Evolutionary conservation across 2,329 filamentous ascomycete genomes (phyloP), one percentile per base, ranked within the genome.

Genomic region (Coleophoma crateriformis): DNA sequence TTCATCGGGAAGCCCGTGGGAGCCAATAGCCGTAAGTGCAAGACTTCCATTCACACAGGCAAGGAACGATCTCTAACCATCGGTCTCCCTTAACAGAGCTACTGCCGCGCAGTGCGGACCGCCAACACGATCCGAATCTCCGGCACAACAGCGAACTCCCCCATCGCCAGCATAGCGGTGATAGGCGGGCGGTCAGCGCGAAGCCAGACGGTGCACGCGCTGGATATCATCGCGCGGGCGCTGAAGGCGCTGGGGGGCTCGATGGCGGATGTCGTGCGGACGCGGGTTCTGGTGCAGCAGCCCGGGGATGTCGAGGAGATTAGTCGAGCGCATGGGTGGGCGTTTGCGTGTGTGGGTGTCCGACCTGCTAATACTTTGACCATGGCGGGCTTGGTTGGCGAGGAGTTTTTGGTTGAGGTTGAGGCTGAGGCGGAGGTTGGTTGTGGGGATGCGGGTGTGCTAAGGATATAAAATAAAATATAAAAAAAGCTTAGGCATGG

Each of bases 141-240:
- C 1, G 63, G 64, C n/a, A 66, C 64, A 11, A 66, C 64, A 7
- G 62, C 64, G n/a, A 64, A 62, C 39, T 54, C 54, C 17, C 58
- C 61, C 6, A 39, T 57, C 14, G 4, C 47, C 2, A 32, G 19
- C 3, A 22, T 58, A 8, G 44, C 50, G 10, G 55, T 57, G 4
- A 46, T 64, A 3, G 63, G 63, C 12, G n/a, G 39, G 12, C 7
- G 3, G 11, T 42, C 39, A 22, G 39, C 39, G 5, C 4, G 39
- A 42, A 57, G 62, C 19, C 64, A 67, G 52, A 58, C 61, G 8
- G 60, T 64, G 2, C 56, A 55, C 32, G 52, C 58, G 10, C 50
- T 67, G 0, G 64, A 67, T 40, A 64, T 64, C 7, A 61, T 66
- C 19, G 51, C 43, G 15, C 48, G 52, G 4, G 56, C 63, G 3